Evolutionary conservation across 2,329 filamentous ascomycete species (phyloP).

Genomic region (Aspergillus sp.): DNA sequence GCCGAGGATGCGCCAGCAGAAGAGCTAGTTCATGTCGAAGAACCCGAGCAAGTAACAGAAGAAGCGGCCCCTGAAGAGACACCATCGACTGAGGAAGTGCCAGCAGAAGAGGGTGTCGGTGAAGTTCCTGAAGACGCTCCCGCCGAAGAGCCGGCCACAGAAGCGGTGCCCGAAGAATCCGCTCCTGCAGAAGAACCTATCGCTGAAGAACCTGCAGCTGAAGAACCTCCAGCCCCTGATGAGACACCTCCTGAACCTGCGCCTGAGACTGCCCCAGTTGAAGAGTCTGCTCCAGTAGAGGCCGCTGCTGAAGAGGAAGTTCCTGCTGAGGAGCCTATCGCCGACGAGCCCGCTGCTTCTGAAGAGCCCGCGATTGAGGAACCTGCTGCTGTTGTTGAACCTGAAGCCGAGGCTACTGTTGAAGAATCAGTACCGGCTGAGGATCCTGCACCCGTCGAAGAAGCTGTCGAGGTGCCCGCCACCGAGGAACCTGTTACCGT

Average conservation of each 20-base stretch:
- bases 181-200: constrained; percentile 13
- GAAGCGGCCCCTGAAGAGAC: constrained; percentile 21
- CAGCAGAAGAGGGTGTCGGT: constrained; percentile 16
- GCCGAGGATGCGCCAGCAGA: background rate
- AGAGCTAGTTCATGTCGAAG: constrained; percentile 11
- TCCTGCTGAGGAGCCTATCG: background rate
- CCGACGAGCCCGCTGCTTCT: constrained; percentile 19
- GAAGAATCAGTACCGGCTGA: constrained; percentile 5
- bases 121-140: constrained; percentile 12
- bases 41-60: constrained; percentile 11
- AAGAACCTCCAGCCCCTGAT: constrained; percentile 20
- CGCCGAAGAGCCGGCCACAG: constrained; percentile 16
- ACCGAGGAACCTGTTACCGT: background rate
- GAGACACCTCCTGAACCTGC: constrained; percentile 14
- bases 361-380: constrained; percentile 23
- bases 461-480: constrained; percentile 16
- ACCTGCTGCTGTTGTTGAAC: constrained; percentile 10
- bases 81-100: constrained; percentile 19
- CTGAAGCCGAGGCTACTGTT: constrained; percentile 11
- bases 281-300: constrained; percentile 14
- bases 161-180: constrained; percentile 20
- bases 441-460: background rate
- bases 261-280: constrained; percentile 16
- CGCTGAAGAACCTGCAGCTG: constrained; percentile 19
- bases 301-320: background rate